These are phyloP conservation scores for Exsudoporus floridanus DNA, from an alignment of 1,284 basidiomycete genomes.

Conservation along the genomic window DNA sequence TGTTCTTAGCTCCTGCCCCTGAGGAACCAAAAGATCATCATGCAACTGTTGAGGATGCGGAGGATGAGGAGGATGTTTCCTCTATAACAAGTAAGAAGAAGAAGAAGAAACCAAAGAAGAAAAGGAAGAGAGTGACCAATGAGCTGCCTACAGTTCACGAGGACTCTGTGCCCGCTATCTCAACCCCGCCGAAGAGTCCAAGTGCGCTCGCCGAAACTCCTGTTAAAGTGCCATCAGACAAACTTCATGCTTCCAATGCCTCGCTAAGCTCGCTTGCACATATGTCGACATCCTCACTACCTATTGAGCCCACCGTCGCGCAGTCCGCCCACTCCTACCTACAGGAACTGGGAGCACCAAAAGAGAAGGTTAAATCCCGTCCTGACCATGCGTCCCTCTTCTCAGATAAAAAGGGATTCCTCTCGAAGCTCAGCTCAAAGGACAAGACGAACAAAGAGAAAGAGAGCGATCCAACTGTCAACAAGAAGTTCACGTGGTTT, in stretches of 20 bases:
- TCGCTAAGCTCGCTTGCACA: constrained; percentile 33
- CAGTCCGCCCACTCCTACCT: constrained; percentile 72
- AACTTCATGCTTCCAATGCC: constrained; percentile 22
- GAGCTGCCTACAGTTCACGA: constrained; percentile 28
- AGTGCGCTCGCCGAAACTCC: constrained; percentile 18
- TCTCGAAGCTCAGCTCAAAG: constrained; percentile 48
- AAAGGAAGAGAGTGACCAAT: constrained; percentile 52
- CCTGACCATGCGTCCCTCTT: constrained; percentile 54
- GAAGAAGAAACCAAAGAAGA: constrained; percentile 71
- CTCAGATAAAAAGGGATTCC: constrained; percentile 48
- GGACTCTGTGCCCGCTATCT: constrained; percentile 15
- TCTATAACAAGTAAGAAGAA: constrained; percentile 52
- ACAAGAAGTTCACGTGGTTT: constrained; percentile 53
- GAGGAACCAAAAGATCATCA: constrained; percentile 39
- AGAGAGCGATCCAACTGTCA: constrained; percentile 35
- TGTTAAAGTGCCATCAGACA: constrained; percentile 14
- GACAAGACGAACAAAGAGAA: constrained; percentile 40
- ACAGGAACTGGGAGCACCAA: constrained; percentile 48
- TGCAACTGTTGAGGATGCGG: constrained; percentile 64
- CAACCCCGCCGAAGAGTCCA: constrained; percentile 21
- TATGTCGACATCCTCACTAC: constrained; percentile 47
- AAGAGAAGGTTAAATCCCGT: constrained; percentile 69
- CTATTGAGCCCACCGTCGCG: constrained; percentile 48
- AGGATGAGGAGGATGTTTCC: constrained; percentile 52
- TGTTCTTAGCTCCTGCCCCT: constrained; percentile 9